A percentile compares a stretch with the other conserved stretches of the same genome.
Conservation (phyloP, 2,329 filamentous ascomycete genomes). For the Bimuria novae-zelandiae region DNA sequence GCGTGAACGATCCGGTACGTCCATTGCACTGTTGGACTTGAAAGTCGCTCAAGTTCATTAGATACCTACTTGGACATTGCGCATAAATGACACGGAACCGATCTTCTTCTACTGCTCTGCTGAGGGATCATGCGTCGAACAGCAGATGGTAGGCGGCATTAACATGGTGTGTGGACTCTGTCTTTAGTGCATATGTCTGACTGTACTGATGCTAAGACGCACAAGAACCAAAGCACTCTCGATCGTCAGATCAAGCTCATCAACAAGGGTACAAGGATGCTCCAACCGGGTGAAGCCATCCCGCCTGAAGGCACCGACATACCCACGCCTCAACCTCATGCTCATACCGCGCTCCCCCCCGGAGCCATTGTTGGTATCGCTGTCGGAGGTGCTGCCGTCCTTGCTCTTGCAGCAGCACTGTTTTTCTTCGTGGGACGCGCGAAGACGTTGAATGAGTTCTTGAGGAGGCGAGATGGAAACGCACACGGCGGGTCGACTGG, state of each 20-base stretch:
- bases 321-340: not conserved
- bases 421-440: constrained; percentile 21
- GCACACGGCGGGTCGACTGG: not conserved
- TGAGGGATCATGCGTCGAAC: constrained; percentile 63
- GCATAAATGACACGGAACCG: constrained; percentile 23
- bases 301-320: constrained; percentile 11
- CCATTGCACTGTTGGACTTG: not conserved
- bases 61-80: constrained; percentile 17
- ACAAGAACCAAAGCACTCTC: constrained; percentile 5
- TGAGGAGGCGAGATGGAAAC: constrained; percentile 2
- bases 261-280: constrained; percentile 11
- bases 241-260: constrained; percentile 13
- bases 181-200: too few species aligned
- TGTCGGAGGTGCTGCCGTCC: constrained; percentile 54
- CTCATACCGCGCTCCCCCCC: constrained; percentile 20
- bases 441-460: constrained; percentile 5
- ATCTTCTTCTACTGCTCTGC: constrained; percentile 51
- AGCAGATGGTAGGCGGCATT: constrained; percentile 75
- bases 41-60: not conserved
- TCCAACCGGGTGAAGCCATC: constrained; percentile 23
- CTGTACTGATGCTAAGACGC: constrained; percentile 8
- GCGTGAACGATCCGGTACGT: not conserved
- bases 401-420: constrained; percentile 9
- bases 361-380: constrained; percentile 56
- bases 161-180: constrained; percentile 64